Percentiles rank a stretch among this genome's conserved stretches.
These are phyloP conservation scores for Cercospora berteroae DNA, from an alignment of 2,329 filamentous ascomycete genomes.

Conservation along the genomic window DNA sequence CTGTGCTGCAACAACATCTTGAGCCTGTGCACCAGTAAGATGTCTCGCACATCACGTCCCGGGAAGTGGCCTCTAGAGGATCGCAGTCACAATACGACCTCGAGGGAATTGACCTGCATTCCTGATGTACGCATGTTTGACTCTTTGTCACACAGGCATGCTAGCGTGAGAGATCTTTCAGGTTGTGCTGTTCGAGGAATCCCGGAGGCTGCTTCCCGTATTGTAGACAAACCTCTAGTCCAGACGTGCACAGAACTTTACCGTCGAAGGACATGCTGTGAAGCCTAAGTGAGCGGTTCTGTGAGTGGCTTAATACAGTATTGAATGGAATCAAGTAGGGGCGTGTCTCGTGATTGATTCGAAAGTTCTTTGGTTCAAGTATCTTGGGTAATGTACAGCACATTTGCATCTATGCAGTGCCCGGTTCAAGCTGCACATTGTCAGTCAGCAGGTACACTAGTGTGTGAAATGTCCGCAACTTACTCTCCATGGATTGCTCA, in stretches of 20 bases:
- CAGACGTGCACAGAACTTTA: neutral
- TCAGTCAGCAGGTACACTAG: slow-evolving; percentile 2
- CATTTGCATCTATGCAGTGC: slow-evolving; percentile 9
- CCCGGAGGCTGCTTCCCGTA: neutral
- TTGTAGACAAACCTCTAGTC: neutral
- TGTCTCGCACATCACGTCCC: neutral
- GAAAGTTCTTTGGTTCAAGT: neutral
- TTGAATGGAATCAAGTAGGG: neutral
- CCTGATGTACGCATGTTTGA: neutral
- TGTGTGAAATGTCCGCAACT: slow-evolving; percentile 27
- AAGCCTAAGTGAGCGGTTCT: neutral
- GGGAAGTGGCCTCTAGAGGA: neutral
- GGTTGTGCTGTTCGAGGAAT: neutral
- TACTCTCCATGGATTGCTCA: slow-evolving; percentile 69
- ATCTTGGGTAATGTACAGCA: neutral
- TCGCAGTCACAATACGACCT: neutral
- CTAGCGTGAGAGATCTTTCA: neutral
- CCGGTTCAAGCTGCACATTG: slow-evolving; percentile 12
- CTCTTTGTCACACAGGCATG: neutral
- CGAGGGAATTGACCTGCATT: neutral
- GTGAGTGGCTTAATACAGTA: neutral
- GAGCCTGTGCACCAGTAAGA: neutral
- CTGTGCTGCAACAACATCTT: neutral
- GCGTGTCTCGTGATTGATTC: neutral
- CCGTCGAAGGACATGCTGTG: neutral